Base-by-base conservation (phyloP, 2,329 filamentous ascomycete species). In the Phialemoniopsis sp. region DNA sequence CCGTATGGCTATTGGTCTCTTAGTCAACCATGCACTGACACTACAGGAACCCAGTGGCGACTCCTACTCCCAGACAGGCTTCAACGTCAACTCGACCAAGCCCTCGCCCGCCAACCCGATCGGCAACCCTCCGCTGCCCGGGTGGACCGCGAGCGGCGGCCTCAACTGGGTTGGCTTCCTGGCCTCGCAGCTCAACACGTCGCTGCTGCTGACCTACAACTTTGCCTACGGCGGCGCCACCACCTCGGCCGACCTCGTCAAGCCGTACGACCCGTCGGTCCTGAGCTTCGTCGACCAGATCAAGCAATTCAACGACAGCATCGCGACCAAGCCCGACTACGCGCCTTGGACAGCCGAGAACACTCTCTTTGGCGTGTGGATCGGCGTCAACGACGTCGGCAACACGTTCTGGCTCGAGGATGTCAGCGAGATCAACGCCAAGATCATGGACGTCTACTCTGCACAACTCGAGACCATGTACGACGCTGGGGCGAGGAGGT, bases 1-100 rank as follows among this genome's bases (percentile, higher is more conserved):
- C 46, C 47, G 54, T 26, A 3, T 13, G 18, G 18, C 18, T 10
- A 26, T n/a, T n/a, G n/a, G n/a, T n/a, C n/a, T n/a, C n/a, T n/a
- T n/a, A n/a, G n/a, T n/a, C n/a, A n/a, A n/a, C n/a, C n/a, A n/a
- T n/a, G n/a, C n/a, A n/a, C n/a, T n/a, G n/a, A n/a, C n/a, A n/a
- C n/a, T n/a, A n/a, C n/a, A n/a, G n/a, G n/a, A n/a, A n/a, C 33
- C 18, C 14, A 75, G 72, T 47, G 77, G 78, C 32, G 73, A 82
- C 50, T 80, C 74, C 3, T 82, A 80, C 58, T 75, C 75, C 2
- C 68, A 72, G 44, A 80, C 75, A 3, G 72, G 71, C 32, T 84
- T 82, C 60, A 59, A 77, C 46, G 53, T 70, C 34, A 60, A 57
- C 29, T 59, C 59, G 15, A 58, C 63, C 13, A 72, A 78, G 41